Evolutionary conservation across 202 grass and related monocot genomes (phyloP).

Genomic region (Eragrostis tef): DNA sequence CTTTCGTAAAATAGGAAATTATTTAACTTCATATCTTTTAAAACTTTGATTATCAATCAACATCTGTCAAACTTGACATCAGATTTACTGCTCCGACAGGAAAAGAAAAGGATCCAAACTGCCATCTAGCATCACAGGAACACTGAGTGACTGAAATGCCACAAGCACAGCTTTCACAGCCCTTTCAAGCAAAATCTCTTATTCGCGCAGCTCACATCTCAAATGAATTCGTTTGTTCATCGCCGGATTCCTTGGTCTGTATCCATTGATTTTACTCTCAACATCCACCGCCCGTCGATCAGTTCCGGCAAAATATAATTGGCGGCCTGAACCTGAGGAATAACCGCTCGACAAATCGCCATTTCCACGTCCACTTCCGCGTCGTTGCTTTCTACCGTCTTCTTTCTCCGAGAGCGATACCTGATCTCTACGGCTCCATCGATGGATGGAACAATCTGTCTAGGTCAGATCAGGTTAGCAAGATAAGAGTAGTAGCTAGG

Average conservation of each 20-base stretch:
- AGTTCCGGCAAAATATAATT: conserved; percentile 23
- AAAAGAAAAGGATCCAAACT: conserved; percentile 30
- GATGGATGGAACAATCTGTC: neutral
- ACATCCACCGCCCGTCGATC: neutral
- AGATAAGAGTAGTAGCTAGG: conserved; percentile 35
- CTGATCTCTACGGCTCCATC: neutral
- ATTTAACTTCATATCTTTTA: neutral
- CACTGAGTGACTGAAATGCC: conserved; percentile 9
- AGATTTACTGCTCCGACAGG: conserved; percentile 38
- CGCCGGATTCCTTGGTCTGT: neutral
- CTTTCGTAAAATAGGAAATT: too few relatives aligned
- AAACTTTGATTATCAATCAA: neutral
- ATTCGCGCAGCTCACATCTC: neutral
- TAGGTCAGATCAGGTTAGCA: neutral
- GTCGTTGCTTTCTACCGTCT: neutral
- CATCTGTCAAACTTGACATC: conserved; percentile 13
- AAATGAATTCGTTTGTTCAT: conserved; percentile 25
- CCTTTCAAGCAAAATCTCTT: conserved; percentile 17
- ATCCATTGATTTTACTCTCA: neutral
- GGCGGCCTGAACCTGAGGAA: conserved; percentile 20
- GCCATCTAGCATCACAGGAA: neutral
- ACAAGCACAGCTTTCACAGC: conserved; percentile 33
- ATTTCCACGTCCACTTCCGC: neutral
- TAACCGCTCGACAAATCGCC: conserved; percentile 27
- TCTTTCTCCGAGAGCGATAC: conserved; percentile 28